These are phyloP conservation scores for Neopestalotiopsis sp. DNA, from an alignment of 2,329 filamentous ascomycete species.

Conservation along the genomic window DNA sequence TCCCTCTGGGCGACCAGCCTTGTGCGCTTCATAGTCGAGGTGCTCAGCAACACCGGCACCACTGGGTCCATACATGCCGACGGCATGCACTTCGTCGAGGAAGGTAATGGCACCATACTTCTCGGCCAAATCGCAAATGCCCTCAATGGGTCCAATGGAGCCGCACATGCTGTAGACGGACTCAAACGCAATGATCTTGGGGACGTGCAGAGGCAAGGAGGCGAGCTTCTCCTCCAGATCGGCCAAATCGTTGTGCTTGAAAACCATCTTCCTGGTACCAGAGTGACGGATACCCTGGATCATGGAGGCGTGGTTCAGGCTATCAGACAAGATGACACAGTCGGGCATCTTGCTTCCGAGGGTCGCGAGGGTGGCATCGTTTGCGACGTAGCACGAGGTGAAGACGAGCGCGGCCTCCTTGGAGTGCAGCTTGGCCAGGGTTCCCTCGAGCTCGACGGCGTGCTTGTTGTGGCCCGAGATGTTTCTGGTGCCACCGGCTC, in stretches of 20 bases:
- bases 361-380: slow-evolving; percentile 94
- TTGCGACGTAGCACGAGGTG: slow-evolving; percentile 97
- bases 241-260: slow-evolving; percentile 96
- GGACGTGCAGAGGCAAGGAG: slow-evolving; percentile 79
- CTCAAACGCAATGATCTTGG: slow-evolving; percentile 99
- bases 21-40: slow-evolving; percentile 89
- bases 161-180: slow-evolving; percentile 99
- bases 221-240: slow-evolving; percentile 94
- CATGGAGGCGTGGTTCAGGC: slow-evolving; percentile 98
- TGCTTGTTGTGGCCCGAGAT: slow-evolving; percentile 98
- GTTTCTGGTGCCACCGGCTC: slow-evolving; percentile 93
- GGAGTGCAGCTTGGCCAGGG: slow-evolving; percentile 84
- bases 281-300: slow-evolving; percentile 99
- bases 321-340: slow-evolving; percentile 97
- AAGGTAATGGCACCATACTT: slow-evolving; percentile 99
- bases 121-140: slow-evolving; percentile 93
- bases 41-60: slow-evolving; percentile 97
- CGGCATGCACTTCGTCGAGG: slow-evolving; percentile 96
- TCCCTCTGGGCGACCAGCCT: slow-evolving; percentile 73
- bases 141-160: slow-evolving; percentile 92
- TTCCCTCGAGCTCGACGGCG: slow-evolving; percentile 81
- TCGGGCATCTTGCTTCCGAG: slow-evolving; percentile 96
- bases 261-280: slow-evolving; percentile 95
- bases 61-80: slow-evolving; percentile 97
- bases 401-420: slow-evolving; percentile 95